Conservation (phyloP, 2,329 filamentous ascomycete genomes). For the Stagonosporopsis rhizophila region DNA sequence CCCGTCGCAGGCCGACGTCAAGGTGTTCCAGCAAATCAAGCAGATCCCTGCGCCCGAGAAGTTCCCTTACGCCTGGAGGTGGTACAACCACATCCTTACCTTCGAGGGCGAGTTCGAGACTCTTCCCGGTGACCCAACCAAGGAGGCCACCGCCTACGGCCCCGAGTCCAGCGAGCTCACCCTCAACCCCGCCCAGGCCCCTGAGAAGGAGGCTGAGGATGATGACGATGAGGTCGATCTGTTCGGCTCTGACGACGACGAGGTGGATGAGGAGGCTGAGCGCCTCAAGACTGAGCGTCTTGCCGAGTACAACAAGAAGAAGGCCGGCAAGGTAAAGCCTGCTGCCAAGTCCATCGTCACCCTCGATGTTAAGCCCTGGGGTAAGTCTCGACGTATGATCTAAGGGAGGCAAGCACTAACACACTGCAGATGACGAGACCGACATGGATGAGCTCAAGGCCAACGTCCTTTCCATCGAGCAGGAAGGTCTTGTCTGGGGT, state of each 20-base stretch:
- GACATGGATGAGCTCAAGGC: slow-evolving; percentile 83
- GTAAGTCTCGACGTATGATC: slow-evolving; percentile 61
- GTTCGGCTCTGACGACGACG: slow-evolving; percentile 87
- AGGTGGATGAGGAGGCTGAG: slow-evolving; percentile 72
- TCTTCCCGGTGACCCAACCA: slow-evolving; percentile 88
- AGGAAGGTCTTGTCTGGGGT: slow-evolving; percentile 97
- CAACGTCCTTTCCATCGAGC: slow-evolving; percentile 81
- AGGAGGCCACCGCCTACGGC: slow-evolving; percentile 88
- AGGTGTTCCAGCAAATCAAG: slow-evolving; percentile 88
- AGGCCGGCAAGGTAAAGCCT: slow-evolving; percentile 89
- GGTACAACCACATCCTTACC: slow-evolving; percentile 98
- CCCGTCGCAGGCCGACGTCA: slow-evolving; percentile 94
- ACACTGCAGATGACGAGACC: slow-evolving; percentile 80
- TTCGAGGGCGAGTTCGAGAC: slow-evolving; percentile 92
- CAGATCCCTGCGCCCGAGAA: slow-evolving; percentile 78
- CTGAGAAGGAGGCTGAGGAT: slow-evolving; percentile 65
- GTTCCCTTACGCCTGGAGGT: slow-evolving; percentile 93
- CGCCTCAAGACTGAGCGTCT: slow-evolving; percentile 87
- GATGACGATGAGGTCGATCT: slow-evolving; percentile 81
- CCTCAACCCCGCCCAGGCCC: slow-evolving; percentile 85
- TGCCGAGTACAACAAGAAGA: slow-evolving; percentile 95
- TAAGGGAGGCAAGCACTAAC: slow-evolving; percentile 28
- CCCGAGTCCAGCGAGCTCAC: slow-evolving; percentile 80
- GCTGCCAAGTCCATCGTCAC: slow-evolving; percentile 96
- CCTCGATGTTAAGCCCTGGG: slow-evolving; percentile 98